Base-by-base conservation (phyloP, 129 eudicot species). In the Lonicera japonica region DNA sequence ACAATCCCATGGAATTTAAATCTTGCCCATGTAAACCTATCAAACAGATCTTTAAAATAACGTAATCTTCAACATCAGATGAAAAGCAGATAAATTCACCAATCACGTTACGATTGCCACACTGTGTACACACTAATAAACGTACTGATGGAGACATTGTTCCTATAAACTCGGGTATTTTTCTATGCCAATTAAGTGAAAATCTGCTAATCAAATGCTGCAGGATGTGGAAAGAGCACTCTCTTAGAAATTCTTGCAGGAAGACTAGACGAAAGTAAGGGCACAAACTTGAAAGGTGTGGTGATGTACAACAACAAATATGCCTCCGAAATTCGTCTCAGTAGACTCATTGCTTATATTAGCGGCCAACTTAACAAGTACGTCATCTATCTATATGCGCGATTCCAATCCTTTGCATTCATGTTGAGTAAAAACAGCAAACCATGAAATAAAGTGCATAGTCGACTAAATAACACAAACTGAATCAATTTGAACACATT, bases 171-270 rank as follows among this genome's bases (percentile, higher is more conserved):
- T n/a, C n/a, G n/a, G n/a, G n/a, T n/a, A n/a, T n/a, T n/a, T n/a
- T n/a, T n/a, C 36, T 29, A 29, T 29, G 36, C 36, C 36, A 29
- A 29, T 1, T 29, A 29, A 29, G 36, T 29, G 6, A 45, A 15
- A 1, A 45, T 6, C 51, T 15, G 20, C 36, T 58, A 58, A 58
- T 25, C 45, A 29, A 24, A 23, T 25, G 54, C 2, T 65, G 70
- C 70, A 65, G 70, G 70, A 12, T 51, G 70, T 54, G 70, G 70
- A 54, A 65, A 65, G 60, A 50, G 60, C 58, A 52, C 60, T 38
- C 70, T 65, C 5, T 51, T 65, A n/a, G 70, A 65, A 65, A 65
- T 65, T 47, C 60, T 65, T 0, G 70, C 70, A n/a, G 70, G 70
- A 53, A 25, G 41, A 52, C 11, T 51, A 29, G 23, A 65, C 11